phyloP scores from a whole-genome alignment of 2,329 filamentous ascomycete genomes.

The Leptodontidium sp. region DNA sequence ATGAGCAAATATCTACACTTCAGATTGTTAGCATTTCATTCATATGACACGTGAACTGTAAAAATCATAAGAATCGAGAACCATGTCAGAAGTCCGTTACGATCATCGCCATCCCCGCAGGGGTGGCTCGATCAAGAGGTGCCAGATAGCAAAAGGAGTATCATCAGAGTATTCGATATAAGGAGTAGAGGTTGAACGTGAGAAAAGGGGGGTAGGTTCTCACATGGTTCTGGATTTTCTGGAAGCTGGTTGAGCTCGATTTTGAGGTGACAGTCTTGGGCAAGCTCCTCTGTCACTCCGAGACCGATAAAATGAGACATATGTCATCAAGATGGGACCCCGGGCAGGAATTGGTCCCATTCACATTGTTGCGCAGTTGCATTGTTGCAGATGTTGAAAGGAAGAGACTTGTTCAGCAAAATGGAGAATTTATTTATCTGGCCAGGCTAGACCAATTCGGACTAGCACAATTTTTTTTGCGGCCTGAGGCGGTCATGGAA shows the following conservation, averaged over 20 bases:
- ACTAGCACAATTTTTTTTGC: too few relatives aligned
- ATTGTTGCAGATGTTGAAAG: too few relatives aligned
- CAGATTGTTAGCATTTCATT: slow-evolving; percentile 18
- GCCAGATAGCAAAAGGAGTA: slow-evolving; percentile 80
- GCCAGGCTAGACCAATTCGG: too few relatives aligned
- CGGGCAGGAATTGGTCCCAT: too few relatives aligned
- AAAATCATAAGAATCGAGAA: slow-evolving; percentile 22
- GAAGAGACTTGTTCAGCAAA: too few relatives aligned
- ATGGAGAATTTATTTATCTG: too few relatives aligned
- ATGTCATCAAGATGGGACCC: too few relatives aligned
- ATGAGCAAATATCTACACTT: slow-evolving; percentile 15
- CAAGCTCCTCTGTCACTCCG: background rate
- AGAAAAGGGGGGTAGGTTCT: slow-evolving; percentile 4
- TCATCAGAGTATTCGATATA: slow-evolving; percentile 67
- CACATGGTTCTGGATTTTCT: slow-evolving; percentile 9
- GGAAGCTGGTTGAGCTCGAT: background rate
- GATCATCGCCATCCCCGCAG: slow-evolving; percentile 40
- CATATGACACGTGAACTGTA: background rate
- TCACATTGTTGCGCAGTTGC: too few relatives aligned
- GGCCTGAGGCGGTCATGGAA: too few relatives aligned
- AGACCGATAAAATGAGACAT: too few relatives aligned
- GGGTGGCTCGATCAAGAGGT: slow-evolving; percentile 76
- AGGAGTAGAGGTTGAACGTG: background rate
- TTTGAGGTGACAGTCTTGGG: background rate
- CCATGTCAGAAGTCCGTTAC: slow-evolving; percentile 27